These are phyloP conservation scores for Sclerospora graminicola DNA, from an alignment of 352 stramenopile species.

Conservation along the genomic window DNA sequence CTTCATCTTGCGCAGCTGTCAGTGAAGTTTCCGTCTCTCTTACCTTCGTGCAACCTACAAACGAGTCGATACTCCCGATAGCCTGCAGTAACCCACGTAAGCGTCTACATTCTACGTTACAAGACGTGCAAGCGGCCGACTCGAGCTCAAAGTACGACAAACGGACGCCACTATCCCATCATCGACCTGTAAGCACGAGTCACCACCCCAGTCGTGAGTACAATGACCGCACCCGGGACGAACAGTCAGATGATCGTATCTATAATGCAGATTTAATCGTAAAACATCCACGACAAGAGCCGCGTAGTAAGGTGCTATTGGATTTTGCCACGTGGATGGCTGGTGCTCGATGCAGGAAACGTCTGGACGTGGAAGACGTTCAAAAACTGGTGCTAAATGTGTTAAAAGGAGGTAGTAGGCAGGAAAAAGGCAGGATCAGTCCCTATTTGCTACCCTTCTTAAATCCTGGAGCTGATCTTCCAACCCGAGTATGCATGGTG, in stretches of 20 bases:
- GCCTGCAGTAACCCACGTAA: conserved; percentile 9
- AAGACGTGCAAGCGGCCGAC: not conserved
- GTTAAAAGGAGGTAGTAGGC: conserved; percentile 12
- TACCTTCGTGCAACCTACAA: not conserved
- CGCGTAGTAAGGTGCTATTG: conserved; percentile 51
- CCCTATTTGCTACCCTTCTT: conserved; percentile 48
- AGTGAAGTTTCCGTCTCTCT: not conserved
- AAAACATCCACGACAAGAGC: conserved; percentile 54
- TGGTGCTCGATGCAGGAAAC: conserved; percentile 26
- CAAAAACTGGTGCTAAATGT: conserved; percentile 51
- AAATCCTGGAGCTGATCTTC: conserved; percentile 26
- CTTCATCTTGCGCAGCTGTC: not conserved
- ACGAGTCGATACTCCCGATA: conserved; percentile 1
- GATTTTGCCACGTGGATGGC: conserved; percentile 68
- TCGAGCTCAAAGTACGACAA: conserved; percentile 8
- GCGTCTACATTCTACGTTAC: conserved; percentile 10
- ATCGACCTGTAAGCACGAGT: conserved; percentile 6
- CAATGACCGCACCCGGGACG: conserved; percentile 9
- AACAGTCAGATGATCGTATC: conserved; percentile 26
- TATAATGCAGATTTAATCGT: conserved; percentile 58
- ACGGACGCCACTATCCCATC: conserved; percentile 9
- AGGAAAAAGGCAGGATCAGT: conserved; percentile 17
- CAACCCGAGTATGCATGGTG: conserved; percentile 66
- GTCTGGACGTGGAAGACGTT: conserved; percentile 49
- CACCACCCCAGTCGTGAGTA: not conserved